These are phyloP conservation scores for Kodamaea hsintzibuensis DNA, from an alignment of 805 yeast species.

Conservation along the genomic window DNA sequence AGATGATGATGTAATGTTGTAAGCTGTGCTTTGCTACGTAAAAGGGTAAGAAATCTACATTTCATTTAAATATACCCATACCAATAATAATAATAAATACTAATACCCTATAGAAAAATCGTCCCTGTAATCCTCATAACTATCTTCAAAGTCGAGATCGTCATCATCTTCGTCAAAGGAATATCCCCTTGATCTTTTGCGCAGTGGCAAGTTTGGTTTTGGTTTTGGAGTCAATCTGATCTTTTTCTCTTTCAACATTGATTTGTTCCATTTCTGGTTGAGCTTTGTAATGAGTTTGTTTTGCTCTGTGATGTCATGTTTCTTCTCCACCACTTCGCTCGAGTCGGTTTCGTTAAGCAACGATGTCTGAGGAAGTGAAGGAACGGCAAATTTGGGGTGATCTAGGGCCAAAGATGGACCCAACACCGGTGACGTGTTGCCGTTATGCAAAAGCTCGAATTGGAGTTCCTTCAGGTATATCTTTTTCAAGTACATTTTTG, in stretches of 20 bases:
- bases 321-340: neutral
- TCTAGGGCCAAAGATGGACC: slow-evolving; percentile 11
- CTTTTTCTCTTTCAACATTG: slow-evolving; percentile 14
- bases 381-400: slow-evolving; percentile 14
- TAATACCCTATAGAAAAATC: slow-evolving; percentile 3
- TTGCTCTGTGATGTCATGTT: slow-evolving; percentile 20
- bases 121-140: slow-evolving; percentile 11
- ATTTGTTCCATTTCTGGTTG: slow-evolving; percentile 43
- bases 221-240: neutral
- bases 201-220: neutral
- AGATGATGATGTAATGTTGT: slow-evolving; percentile 35
- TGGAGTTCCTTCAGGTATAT: slow-evolving; percentile 41
- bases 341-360: neutral
- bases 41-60: neutral
- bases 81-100: neutral
- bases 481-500: slow-evolving; percentile 25
- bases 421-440: slow-evolving; percentile 11
- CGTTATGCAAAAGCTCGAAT: slow-evolving; percentile 29
- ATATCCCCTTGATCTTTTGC: slow-evolving; percentile 19
- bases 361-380: slow-evolving; percentile 3
- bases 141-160: slow-evolving; percentile 11
- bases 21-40: no score
- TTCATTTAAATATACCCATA: neutral
- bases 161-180: slow-evolving; percentile 18
- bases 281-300: slow-evolving; percentile 35